These are phyloP conservation scores for Solanum aculeatissimum DNA, from an alignment of 305 asterid species.

Conservation along the genomic window DNA sequence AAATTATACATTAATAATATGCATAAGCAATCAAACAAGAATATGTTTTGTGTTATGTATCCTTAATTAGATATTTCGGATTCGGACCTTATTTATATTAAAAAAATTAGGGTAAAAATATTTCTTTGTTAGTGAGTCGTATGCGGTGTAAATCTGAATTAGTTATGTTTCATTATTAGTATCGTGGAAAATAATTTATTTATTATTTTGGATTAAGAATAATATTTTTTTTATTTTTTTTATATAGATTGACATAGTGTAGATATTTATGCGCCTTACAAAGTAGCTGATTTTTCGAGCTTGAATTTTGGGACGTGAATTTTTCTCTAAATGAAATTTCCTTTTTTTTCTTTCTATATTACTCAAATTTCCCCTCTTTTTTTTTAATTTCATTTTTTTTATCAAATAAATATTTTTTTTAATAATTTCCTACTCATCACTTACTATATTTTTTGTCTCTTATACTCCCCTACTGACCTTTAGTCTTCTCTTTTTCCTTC, in stretches of 20 bases:
- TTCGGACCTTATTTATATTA: neutral
- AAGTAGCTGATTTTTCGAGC: neutral
- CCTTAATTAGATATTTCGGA: too few relatives aligned
- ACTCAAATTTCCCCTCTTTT: neutral
- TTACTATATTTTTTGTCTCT: neutral
- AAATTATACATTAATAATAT: neutral
- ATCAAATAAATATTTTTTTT: neutral
- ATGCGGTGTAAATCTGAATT: neutral
- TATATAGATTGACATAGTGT: neutral
- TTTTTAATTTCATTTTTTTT: neutral
- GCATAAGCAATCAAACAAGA: neutral
- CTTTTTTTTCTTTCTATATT: neutral
- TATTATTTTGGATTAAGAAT: too few relatives aligned
- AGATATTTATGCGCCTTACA: neutral
- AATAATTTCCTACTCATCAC: neutral
- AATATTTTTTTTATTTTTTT: too few relatives aligned
- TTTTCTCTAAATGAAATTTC: neutral
- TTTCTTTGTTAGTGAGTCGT: neutral
- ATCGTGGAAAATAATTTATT: neutral
- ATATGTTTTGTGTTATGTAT: neutral
- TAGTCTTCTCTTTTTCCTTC: neutral
- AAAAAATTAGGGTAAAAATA: too few relatives aligned
- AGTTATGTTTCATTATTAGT: neutral
- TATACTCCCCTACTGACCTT: neutral
- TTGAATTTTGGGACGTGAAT: neutral